A percentile compares a stretch with the other conserved stretches of the same genome.
phyloP scores from a whole-genome alignment of 1,139 yeast species.

The Diutina scorzettiae region DNA sequence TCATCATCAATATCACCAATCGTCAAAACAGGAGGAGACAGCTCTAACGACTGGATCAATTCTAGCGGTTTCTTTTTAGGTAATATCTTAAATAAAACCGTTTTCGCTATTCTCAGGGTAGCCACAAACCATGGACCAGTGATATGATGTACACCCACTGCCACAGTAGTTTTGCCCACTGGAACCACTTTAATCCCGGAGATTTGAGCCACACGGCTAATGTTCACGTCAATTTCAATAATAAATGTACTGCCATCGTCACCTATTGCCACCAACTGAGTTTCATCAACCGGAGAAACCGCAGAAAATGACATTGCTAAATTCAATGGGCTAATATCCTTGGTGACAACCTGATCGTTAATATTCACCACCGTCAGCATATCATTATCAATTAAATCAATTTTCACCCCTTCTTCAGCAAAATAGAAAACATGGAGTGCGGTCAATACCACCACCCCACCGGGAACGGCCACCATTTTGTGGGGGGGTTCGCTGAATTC shows the following conservation, averaged over 20 bases:
- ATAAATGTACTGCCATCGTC: slow-evolving; percentile 21
- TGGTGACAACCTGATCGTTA: slow-evolving; percentile 5
- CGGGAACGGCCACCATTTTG: slow-evolving; percentile 16
- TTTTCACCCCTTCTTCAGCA: slow-evolving; percentile 13
- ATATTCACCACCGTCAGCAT: slow-evolving; percentile 6
- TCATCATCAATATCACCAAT: neutral
- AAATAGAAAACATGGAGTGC: slow-evolving; percentile 22
- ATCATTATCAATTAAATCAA: slow-evolving; percentile 7
- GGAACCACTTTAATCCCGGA: neutral
- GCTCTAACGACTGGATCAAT: slow-evolving; percentile 14
- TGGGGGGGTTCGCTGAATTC: slow-evolving; percentile 25
- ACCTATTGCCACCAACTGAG: slow-evolving; percentile 16
- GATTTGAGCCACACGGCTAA: neutral
- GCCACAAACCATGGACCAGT: neutral
- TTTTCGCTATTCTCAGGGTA: slow-evolving; percentile 14
- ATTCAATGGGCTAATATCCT: slow-evolving; percentile 1
- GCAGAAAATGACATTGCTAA: slow-evolving; percentile 6
- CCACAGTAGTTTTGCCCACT: neutral
- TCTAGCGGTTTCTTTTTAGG: slow-evolving; percentile 19
- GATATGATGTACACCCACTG: neutral
- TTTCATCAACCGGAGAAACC: slow-evolving; percentile 7
- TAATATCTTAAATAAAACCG: slow-evolving; percentile 21
- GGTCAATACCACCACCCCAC: slow-evolving; percentile 23
- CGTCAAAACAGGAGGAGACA: slow-evolving; percentile 23
- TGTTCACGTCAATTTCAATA: slow-evolving; percentile 14